These are phyloP conservation scores for Backusella sp. DNA, from an alignment of 192 early-diverging fungal genomes.

Conservation along the genomic window DNA sequence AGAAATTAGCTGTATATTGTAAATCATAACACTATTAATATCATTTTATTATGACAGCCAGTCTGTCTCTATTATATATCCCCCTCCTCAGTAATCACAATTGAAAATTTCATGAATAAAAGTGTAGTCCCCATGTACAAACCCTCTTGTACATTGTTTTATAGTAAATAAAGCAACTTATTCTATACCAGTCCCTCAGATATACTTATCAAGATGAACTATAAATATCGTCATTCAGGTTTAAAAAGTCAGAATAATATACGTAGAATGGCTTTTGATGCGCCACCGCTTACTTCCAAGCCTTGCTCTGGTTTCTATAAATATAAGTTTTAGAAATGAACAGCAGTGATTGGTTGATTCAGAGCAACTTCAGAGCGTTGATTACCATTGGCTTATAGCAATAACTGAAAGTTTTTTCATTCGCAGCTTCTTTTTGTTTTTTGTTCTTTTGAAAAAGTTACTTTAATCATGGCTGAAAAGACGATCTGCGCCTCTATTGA, in stretches of 20 bases:
- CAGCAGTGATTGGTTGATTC: not conserved
- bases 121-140: not conserved
- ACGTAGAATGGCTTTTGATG: no score
- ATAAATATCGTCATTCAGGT: no score
- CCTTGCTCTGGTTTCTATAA: not conserved
- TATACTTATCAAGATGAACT: no score
- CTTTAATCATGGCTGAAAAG: not conserved
- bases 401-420: not conserved
- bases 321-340: not conserved
- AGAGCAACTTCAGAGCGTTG: not conserved
- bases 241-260: no score
- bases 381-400: not conserved
- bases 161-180: no score
- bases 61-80: not conserved
- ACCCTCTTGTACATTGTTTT: not conserved
- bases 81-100: not conserved
- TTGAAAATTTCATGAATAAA: not conserved
- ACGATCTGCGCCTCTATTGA: constrained; percentile 45
- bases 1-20: not conserved
- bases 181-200: not conserved
- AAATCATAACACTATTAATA: not conserved
- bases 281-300: not conserved
- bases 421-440: not conserved
- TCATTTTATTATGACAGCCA: not conserved
- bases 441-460: not conserved